Evolutionary conservation across 306 rosid species (phyloP).

Genomic region (Delonix regia): DNA sequence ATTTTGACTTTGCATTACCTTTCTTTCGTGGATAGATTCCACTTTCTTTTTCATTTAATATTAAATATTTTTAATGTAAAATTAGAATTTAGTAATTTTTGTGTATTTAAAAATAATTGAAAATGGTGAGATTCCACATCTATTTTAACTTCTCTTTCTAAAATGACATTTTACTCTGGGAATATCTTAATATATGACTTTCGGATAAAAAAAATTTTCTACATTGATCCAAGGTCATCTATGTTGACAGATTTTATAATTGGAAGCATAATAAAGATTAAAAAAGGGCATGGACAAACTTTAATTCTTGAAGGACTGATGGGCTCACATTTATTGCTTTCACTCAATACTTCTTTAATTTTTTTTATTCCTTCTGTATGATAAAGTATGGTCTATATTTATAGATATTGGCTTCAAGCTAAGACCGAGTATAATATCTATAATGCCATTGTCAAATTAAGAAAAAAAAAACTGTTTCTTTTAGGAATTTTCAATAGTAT

Average conservation of each 20-base stretch:
- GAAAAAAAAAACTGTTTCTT: background rate
- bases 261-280: background rate
- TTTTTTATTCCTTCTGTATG: background rate
- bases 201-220: too few relatives aligned
- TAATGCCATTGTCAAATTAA: background rate
- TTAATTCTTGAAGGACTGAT: background rate
- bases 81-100: too few relatives aligned
- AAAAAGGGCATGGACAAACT: too few relatives aligned
- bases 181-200: too few relatives aligned
- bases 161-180: background rate
- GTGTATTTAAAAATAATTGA: background rate
- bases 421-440: background rate
- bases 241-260: too few relatives aligned
- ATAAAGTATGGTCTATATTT: background rate
- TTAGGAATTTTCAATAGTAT: background rate
- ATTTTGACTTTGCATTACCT: background rate
- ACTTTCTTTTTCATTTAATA: too few relatives aligned
- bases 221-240: too few relatives aligned
- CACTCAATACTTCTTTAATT: background rate
- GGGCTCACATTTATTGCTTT: background rate
- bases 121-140: background rate
- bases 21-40: background rate
- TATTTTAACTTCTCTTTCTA: background rate
- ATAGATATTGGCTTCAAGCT: background rate
- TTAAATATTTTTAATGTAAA: too few relatives aligned